These are phyloP conservation scores for Penicillium taxi DNA, from an alignment of 495 filamentous ascomycete species.

Conservation along the genomic window DNA sequence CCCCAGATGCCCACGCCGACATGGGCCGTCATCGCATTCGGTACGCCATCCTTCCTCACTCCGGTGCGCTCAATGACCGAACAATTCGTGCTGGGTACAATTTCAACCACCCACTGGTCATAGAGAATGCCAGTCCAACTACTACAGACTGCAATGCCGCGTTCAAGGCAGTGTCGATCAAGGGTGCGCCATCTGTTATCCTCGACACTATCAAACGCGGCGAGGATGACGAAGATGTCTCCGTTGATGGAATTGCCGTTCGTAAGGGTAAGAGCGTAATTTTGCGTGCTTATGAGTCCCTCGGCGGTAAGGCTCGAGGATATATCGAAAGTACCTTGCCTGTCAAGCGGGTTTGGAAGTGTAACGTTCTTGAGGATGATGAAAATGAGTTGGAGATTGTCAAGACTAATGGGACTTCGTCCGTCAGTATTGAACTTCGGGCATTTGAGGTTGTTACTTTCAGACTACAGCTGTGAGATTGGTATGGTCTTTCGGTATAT, in stretches of 20 bases:
- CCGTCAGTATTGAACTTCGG: constrained; percentile 58
- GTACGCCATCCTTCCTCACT: constrained; percentile 86
- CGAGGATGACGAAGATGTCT: constrained; percentile 90
- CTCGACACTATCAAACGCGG: constrained; percentile 85
- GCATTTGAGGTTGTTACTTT: constrained; percentile 90
- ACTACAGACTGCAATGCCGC: constrained; percentile 12
- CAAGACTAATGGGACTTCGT: constrained; percentile 34
- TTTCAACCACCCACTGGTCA: constrained; percentile 76
- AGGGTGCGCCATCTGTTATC: constrained; percentile 53
- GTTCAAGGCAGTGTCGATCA: constrained; percentile 48
- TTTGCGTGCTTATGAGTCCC: constrained; percentile 76
- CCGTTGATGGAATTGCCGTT: constrained; percentile 55
- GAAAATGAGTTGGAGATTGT: constrained; percentile 43
- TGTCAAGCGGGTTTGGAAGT: constrained; percentile 70
- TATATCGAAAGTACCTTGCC: constrained; percentile 55
- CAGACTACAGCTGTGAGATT: constrained; percentile 56
- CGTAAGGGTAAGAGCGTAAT: constrained; percentile 72
- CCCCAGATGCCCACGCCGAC: constrained; percentile 90
- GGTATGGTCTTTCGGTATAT: neutral
- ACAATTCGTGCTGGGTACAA: constrained; percentile 79
- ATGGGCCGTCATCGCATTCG: constrained; percentile 88
- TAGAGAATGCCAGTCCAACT: constrained; percentile 25
- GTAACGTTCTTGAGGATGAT: constrained; percentile 61
- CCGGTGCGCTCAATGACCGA: constrained; percentile 56
- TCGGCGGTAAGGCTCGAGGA: constrained; percentile 73